These are phyloP conservation scores for Escovopsis sp. DNA, from an alignment of 2,329 filamentous ascomycete genomes.

Conservation along the genomic window DNA sequence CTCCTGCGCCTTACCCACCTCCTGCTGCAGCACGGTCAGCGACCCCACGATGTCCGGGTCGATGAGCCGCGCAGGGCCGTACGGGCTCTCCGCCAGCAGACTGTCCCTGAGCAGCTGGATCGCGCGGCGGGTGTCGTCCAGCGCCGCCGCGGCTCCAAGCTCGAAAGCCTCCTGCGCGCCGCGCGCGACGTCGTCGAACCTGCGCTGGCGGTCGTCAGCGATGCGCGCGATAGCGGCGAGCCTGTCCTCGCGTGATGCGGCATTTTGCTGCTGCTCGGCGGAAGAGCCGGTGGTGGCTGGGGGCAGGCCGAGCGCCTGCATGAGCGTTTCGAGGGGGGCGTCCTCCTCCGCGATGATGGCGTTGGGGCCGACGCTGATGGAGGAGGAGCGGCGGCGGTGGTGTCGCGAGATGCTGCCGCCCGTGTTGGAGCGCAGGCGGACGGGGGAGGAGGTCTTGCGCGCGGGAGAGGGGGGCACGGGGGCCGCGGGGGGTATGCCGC, in stretches of 20 bases:
- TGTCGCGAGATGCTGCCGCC: constrained; percentile 9
- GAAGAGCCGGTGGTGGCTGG: constrained; percentile 10
- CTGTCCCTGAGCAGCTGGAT: constrained; percentile 36
- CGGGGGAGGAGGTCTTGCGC: constrained; percentile 22
- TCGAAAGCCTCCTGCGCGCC: constrained; percentile 39
- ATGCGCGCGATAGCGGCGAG: constrained; percentile 20
- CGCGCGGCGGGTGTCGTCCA: constrained; percentile 33
- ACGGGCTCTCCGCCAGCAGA: constrained; percentile 37
- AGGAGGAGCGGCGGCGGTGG: constrained; percentile 22
- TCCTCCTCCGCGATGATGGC: constrained; percentile 15
- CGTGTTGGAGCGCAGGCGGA: constrained; percentile 18
- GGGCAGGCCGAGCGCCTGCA: constrained; percentile 31
- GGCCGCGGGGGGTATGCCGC: constrained; percentile 3
- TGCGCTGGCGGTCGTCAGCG: constrained; percentile 25
- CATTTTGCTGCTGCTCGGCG: constrained; percentile 1
- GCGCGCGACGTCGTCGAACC: constrained; percentile 28
- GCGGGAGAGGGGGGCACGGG: constrained; percentile 20
- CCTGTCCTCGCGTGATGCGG: constrained; percentile 7
- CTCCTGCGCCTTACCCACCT: constrained; percentile 26
- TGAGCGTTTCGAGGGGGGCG: constrained; percentile 29
- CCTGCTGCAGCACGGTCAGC: constrained; percentile 30
- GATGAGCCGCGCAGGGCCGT: constrained; percentile 30
- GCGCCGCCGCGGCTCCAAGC: constrained; percentile 21
- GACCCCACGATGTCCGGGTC: constrained; percentile 39
- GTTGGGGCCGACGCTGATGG: constrained; percentile 8